Base-by-base conservation (phyloP, 2,329 filamentous ascomycete species). In the Ophiocordyceps camponoti-leonardi region DNA sequence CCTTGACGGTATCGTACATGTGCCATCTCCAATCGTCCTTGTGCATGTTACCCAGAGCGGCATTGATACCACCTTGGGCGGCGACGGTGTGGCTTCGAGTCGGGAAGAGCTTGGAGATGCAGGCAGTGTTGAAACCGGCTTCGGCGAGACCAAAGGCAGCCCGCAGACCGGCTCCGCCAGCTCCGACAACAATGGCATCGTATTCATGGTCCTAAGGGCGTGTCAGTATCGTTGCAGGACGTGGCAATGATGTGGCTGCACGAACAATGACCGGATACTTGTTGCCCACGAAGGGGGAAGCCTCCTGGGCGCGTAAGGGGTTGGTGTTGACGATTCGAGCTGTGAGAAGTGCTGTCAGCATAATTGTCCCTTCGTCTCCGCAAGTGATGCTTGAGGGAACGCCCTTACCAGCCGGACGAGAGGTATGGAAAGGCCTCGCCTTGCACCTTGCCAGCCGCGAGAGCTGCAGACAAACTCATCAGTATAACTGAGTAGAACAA, bases 1-100 rank as follows among this genome's bases (percentile, higher is more conserved):
- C 88, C 74, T 95, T 95, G 62, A 95, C 88, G 41, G 88, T 95
- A 66, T 95, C 88, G 73, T 95, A 95, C 88, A 95, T 95, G 70
- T 95, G 88, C 88, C 88, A 95, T 73, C 87, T 81, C 88, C 88
- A 95, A 70, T 95, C 87, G 60, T 95, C 88, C 72, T 90, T 79
- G 74, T 94, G 87, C 88, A 95, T 95, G 71, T 94, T 94, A 60
- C 85, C 85, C 47, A 92, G 73, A 44, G 85, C 85, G 47, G 85
- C 85, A 64, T 92, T 92, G 72, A 92, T 90, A 59, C 85, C 85
- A 61, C 85, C 85, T 65, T 83, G 79, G 39, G 79, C 79, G 48
- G 85, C 85, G 56, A 92, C 85, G 10, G 85, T 92, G 67, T 92
- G 85, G 63, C 76, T 82, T 72, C 85, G 74, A 45, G 85, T 92